phyloP scores from a whole-genome alignment of 1,284 basidiomycete genomes.

The Melampsora larici-populina region DNA sequence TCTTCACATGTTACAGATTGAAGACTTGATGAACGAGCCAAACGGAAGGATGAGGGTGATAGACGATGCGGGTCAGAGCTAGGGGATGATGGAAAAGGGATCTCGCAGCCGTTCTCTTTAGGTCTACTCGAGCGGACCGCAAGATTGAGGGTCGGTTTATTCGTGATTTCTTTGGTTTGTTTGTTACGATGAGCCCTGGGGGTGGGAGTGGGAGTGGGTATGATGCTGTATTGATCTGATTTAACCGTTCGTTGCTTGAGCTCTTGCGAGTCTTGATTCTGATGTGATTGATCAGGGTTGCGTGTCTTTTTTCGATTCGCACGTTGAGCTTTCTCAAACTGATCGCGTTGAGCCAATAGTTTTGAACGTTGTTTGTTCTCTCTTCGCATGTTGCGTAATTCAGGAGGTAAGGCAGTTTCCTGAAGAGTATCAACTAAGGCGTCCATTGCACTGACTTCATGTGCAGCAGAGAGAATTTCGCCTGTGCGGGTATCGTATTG shows the following conservation, averaged over 20 bases:
- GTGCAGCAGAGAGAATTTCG: constrained; percentile 11
- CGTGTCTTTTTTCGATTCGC: too few relatives aligned
- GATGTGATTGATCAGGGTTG: too few relatives aligned
- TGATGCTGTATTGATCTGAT: neutral
- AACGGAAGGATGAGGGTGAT: neutral
- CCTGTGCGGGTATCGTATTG: constrained; percentile 21
- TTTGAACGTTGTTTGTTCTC: neutral
- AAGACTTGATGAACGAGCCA: neutral
- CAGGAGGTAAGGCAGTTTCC: neutral
- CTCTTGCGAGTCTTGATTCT: too few relatives aligned
- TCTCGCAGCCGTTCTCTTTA: neutral
- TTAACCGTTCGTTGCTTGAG: neutral
- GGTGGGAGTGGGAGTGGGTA: neutral
- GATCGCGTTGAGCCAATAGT: too few relatives aligned
- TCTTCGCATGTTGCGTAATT: neutral
- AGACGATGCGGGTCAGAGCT: neutral
- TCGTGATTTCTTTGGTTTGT: neutral
- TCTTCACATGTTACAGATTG: too few relatives aligned
- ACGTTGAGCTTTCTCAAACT: too few relatives aligned
- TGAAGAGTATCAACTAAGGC: constrained; percentile 21
- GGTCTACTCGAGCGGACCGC: too few relatives aligned
- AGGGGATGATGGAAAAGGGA: neutral
- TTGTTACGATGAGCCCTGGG: neutral
- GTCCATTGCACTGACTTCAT: constrained; percentile 25
- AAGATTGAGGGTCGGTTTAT: neutral